Evolutionary conservation across 805 yeast species (phyloP), one percentile per base, ranked within the genome.

Genomic region (Cyberlindnera xishuangbannaensis): DNA sequence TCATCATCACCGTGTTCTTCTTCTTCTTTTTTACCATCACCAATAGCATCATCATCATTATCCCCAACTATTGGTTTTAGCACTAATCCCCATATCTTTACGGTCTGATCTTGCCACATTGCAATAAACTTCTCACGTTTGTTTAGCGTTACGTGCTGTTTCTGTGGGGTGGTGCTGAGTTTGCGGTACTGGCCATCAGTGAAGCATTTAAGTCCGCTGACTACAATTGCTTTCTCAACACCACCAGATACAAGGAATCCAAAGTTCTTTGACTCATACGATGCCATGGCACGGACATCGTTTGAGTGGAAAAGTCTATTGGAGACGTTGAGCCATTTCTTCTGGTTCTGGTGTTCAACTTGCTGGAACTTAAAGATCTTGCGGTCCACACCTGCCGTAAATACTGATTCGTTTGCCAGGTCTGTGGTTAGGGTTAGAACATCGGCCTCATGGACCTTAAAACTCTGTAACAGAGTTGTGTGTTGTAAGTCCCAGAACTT

Each of bases 341-440:
- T 79, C 27, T 37, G 43, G 8, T 33, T 31, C 18, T 46, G 34
- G 26, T 37, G 44, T 22, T 36, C 44, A 17, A 34, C 23, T 6
- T 27, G 31, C 34, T 49, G 48, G 57, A 81, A 84, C 50, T 78
- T 82, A 52, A 76, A 83, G 30, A 92, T 85, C 53, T 87, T 87
- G 49, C 97, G 72, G 56, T 92, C 99, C 30, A 92, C 87, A 48
- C 98, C 97, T 5, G 92, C 94, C 25, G 90, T 73, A 58, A 85
- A 90, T 2, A 92, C 65, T 25, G 71, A 67, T 20, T 76, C 73
- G 45, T 83, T 83, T 2, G 62, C 49, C 3, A 66, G 58, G 51
- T 83, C 86, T 11, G 71, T 62, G 1, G 81, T 63, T 30, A 92
- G 61, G 37, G 86, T 74, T 44, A 92, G 64, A 4, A 88, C 84